Percentiles rank a stretch among this genome's conserved stretches.
phyloP scores from a whole-genome alignment of 306 rosid species.

The Sicyos baderoa region DNA sequence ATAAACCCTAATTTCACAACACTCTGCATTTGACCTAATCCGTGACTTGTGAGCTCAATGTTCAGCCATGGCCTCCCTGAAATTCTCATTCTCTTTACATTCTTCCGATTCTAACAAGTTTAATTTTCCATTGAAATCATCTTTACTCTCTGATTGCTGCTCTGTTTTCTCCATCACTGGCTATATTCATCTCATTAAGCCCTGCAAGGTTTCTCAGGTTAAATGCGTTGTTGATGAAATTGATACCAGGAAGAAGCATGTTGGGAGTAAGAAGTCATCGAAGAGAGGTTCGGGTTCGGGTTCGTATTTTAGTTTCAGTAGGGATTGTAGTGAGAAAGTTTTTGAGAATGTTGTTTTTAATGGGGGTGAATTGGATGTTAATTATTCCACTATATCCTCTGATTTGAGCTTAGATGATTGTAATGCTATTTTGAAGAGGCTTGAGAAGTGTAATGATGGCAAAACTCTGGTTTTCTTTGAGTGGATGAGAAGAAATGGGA shows the following conservation, averaged over 20 bases:
- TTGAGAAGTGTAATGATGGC: slow-evolving; percentile 35
- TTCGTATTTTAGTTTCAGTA: slow-evolving; percentile 26
- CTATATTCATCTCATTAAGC: slow-evolving; percentile 23
- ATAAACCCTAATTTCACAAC: background rate
- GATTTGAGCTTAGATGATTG: slow-evolving; percentile 48
- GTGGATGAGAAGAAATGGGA: slow-evolving; percentile 39
- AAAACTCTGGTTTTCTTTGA: slow-evolving; percentile 51
- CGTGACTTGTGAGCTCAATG: slow-evolving; percentile 4
- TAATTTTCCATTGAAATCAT: slow-evolving; percentile 13
- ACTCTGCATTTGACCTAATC: background rate
- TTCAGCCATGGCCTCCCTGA: slow-evolving; percentile 50
- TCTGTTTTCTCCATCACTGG: slow-evolving; percentile 19
- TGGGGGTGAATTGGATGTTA: slow-evolving; percentile 47
- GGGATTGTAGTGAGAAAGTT: slow-evolving; percentile 25
- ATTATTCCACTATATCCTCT: slow-evolving; percentile 41
- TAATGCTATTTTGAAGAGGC: slow-evolving; percentile 52
- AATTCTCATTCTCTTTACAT: slow-evolving; percentile 39
- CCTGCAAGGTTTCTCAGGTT: slow-evolving; percentile 27
- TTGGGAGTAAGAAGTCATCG: slow-evolving; percentile 18
- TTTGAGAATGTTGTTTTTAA: slow-evolving; percentile 31
- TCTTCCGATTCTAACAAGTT: slow-evolving; percentile 39
- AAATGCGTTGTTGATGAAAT: slow-evolving; percentile 18
- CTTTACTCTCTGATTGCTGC: slow-evolving; percentile 22
- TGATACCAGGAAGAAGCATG: slow-evolving; percentile 22
- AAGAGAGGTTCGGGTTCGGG: slow-evolving; percentile 24